Percentiles rank a stretch among this genome's conserved stretches.
Conservation (phyloP, 2,329 filamentous ascomycete species). For the Alternaria consortialis region DNA sequence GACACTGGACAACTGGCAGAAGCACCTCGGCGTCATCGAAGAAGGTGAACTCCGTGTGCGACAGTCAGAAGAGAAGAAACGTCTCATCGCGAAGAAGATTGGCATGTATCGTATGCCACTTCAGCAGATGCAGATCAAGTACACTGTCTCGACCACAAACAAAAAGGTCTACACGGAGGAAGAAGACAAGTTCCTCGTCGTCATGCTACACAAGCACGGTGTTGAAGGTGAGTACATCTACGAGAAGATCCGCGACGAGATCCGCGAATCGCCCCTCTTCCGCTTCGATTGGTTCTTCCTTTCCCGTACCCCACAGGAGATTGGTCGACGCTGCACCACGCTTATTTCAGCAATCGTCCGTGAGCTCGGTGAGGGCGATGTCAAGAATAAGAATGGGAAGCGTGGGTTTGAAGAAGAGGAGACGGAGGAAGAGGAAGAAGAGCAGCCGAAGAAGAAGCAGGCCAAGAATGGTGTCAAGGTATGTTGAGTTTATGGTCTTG, state of each 20-base stretch:
- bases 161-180: slow-evolving; percentile 99
- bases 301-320: slow-evolving; percentile 89
- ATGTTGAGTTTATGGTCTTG: slow-evolving; percentile 45
- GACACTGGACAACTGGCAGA: slow-evolving; percentile 87
- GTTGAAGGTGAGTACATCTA: slow-evolving; percentile 91
- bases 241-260: slow-evolving; percentile 96
- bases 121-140: slow-evolving; percentile 98
- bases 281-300: slow-evolving; percentile 99
- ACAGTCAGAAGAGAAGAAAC: slow-evolving; percentile 90
- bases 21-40: slow-evolving; percentile 89
- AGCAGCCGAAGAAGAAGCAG: slow-evolving; percentile 98
- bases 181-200: slow-evolving; percentile 93
- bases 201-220: slow-evolving; percentile 90
- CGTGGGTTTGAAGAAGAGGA: slow-evolving; percentile 84
- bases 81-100: slow-evolving; percentile 95
- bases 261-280: slow-evolving; percentile 92
- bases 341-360: slow-evolving; percentile 92
- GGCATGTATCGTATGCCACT: slow-evolving; percentile 95
- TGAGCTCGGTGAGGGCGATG: slow-evolving; percentile 79
- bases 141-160: slow-evolving; percentile 98
- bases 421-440: slow-evolving; percentile 72
- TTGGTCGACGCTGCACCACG: slow-evolving; percentile 91
- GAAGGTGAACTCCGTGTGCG: slow-evolving; percentile 89
- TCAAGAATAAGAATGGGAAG: slow-evolving; percentile 72
- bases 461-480: slow-evolving; percentile 89